Percentiles rank a stretch among this genome's conserved stretches.
Evolutionary conservation across 73 alveolate genomes (phyloP).

Genomic region (Tetrahymena borealis): DNA sequence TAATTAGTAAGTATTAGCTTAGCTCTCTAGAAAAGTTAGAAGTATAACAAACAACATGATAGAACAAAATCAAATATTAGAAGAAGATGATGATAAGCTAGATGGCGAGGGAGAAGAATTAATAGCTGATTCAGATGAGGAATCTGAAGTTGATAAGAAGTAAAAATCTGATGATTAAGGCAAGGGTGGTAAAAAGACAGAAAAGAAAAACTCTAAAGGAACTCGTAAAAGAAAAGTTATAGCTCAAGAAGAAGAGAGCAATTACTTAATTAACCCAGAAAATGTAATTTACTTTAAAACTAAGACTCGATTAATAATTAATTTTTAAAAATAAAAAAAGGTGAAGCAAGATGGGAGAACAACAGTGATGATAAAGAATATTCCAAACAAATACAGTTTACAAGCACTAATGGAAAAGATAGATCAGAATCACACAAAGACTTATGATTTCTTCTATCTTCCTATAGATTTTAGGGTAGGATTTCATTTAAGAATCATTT

Average conservation of each 20-base stretch:
- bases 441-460: slow-evolving; percentile 60
- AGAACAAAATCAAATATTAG: not conserved
- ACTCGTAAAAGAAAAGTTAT: not conserved
- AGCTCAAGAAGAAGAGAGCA: not conserved
- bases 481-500: not conserved
- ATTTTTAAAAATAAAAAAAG: not conserved
- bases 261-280: not conserved
- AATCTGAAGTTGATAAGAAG: not conserved
- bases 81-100: not conserved
- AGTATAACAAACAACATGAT: not conserved
- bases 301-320: not conserved
- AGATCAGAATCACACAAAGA: slow-evolving; percentile 75
- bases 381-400: slow-evolving; percentile 91
- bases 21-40: not conserved
- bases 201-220: not conserved
- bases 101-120: not conserved
- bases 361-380: slow-evolving; percentile 94
- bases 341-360: slow-evolving; percentile 65
- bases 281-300: not conserved
- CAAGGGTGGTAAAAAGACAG: not conserved
- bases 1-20: not conserved
- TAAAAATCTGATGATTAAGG: not conserved
- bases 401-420: slow-evolving; percentile 70
- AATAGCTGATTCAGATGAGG: not conserved
- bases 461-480: slow-evolving; percentile 68